phyloP scores from a whole-genome alignment of 2,329 filamentous ascomycete genomes.

The Cryphonectria naterciae region DNA sequence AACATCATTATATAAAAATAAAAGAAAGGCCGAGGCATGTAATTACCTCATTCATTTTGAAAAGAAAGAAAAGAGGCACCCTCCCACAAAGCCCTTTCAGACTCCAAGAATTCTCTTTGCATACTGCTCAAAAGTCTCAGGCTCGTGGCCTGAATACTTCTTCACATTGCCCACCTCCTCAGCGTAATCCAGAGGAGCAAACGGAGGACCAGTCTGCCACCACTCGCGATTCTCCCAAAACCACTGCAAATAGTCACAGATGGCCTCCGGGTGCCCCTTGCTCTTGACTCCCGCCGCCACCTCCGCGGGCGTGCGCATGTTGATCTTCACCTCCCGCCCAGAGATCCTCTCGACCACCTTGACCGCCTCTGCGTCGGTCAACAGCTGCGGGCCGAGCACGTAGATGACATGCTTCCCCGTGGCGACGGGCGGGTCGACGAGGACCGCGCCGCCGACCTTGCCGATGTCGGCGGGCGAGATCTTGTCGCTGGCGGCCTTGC shows the following conservation, averaged over 20 bases:
- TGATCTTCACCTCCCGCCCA: conserved; percentile 32
- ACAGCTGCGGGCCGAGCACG: conserved; percentile 43
- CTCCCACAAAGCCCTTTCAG: background rate
- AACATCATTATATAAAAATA: too few species aligned
- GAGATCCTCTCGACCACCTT: conserved; percentile 36
- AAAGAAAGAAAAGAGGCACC: too few species aligned
- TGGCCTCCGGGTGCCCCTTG: background rate
- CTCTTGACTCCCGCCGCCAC: background rate
- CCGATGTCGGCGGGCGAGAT: conserved; percentile 51
- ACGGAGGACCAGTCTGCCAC: background rate
- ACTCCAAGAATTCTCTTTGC: background rate
- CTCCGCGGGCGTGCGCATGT: background rate
- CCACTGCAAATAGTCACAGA: background rate
- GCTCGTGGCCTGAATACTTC: background rate
- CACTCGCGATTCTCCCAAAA: background rate
- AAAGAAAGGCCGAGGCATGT: too few species aligned
- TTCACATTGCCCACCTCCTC: background rate
- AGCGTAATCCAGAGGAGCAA: background rate
- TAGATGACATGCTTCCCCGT: conserved; percentile 38
- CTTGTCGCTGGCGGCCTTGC: conserved; percentile 44
- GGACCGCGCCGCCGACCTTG: conserved; percentile 43
- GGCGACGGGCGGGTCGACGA: conserved; percentile 39
- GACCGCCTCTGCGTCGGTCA: conserved; percentile 32
- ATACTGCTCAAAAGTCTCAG: conserved; percentile 5
- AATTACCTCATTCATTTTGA: too few species aligned